Evolutionary conservation across 345 rosid genomes (phyloP).

Genomic region (Durio zibethinus): DNA sequence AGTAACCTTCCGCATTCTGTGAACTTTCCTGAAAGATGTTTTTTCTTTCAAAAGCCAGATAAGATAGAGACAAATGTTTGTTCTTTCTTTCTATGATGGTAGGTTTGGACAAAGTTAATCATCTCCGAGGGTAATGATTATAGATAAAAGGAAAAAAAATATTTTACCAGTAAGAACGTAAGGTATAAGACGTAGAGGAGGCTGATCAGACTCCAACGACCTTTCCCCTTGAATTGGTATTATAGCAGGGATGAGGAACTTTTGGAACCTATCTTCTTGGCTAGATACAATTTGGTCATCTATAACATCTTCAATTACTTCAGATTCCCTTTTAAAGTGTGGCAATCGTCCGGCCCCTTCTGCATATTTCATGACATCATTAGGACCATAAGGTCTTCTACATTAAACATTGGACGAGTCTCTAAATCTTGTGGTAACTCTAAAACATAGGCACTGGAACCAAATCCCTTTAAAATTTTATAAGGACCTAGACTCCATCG

Average conservation of each 20-base stretch:
- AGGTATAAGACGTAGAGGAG: neutral
- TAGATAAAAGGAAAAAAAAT: neutral
- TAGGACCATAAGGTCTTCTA: neutral
- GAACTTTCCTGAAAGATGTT: neutral
- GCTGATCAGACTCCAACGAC: neutral
- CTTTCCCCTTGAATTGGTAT: neutral
- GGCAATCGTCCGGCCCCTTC: neutral
- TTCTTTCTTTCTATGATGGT: neutral
- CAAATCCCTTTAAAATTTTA: neutral
- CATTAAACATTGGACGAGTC: neutral
- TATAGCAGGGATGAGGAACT: neutral
- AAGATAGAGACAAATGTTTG: neutral
- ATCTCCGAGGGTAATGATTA: neutral
- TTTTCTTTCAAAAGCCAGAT: neutral
- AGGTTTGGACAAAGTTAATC: constrained; percentile 1
- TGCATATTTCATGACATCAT: neutral
- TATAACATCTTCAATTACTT: neutral
- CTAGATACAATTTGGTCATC: neutral
- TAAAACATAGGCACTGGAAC: neutral
- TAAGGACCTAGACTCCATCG: neutral
- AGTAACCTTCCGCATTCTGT: neutral
- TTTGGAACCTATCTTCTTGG: neutral
- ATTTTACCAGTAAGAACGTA: neutral
- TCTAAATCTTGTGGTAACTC: neutral
- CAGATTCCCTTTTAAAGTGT: neutral